phyloP scores from a whole-genome alignment of 2,329 filamentous ascomycete genomes.

The Fusarium verticillioides region DNA sequence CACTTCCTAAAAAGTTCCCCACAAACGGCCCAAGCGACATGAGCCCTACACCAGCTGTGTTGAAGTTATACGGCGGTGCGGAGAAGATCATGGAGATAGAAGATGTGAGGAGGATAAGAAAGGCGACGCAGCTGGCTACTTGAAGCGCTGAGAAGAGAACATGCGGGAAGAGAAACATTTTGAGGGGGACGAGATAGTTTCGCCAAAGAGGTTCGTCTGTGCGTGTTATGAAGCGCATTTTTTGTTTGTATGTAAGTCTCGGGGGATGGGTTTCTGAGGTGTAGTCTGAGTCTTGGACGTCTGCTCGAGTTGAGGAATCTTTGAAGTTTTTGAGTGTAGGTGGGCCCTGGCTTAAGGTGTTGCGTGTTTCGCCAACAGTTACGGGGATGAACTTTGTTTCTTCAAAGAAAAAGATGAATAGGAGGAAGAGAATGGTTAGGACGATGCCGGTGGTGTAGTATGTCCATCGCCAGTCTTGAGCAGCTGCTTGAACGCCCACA shows the following conservation, averaged over 20 bases:
- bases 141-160: slow-evolving; percentile 54
- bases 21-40: slow-evolving; percentile 48
- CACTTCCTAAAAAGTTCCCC: slow-evolving; percentile 51
- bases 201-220: slow-evolving; percentile 30
- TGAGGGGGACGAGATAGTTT: slow-evolving; percentile 27
- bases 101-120: slow-evolving; percentile 38
- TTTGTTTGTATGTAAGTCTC: slow-evolving; percentile 1
- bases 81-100: slow-evolving; percentile 51
- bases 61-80: slow-evolving; percentile 47
- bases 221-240: slow-evolving; percentile 34
- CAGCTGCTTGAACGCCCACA: slow-evolving; percentile 39
- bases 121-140: slow-evolving; percentile 45
- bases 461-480: slow-evolving; percentile 39
- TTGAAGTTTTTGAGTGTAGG: neutral
- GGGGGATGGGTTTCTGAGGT: neutral
- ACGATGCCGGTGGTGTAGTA: slow-evolving; percentile 40
- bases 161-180: slow-evolving; percentile 48
- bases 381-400: slow-evolving; percentile 46
- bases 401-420: slow-evolving; percentile 42
- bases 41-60: slow-evolving; percentile 39
- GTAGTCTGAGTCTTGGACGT: neutral
- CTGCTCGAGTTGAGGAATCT: neutral
- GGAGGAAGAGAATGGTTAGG: slow-evolving; percentile 29
- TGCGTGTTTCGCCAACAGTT: neutral
- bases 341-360: neutral